Conservation (phyloP, 192 early-diverging fungal species). For the Linnemannia zychae region DNA sequence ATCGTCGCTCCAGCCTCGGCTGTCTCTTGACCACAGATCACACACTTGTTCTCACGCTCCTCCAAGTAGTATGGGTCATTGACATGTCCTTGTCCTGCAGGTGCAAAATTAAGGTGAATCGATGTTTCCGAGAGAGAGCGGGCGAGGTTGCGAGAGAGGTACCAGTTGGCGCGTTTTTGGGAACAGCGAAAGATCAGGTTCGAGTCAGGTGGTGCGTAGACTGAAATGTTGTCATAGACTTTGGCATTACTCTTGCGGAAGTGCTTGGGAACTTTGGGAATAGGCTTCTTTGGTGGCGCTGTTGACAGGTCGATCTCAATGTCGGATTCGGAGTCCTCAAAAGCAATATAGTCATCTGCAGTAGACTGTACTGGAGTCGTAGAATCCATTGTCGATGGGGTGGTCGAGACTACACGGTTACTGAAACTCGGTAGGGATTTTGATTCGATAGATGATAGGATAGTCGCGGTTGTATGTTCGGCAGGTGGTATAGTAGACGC, state of each 20-base stretch:
- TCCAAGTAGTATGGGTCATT: slow-evolving; percentile 41
- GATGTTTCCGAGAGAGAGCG: slow-evolving; percentile 26
- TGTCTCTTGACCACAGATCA: slow-evolving; percentile 34
- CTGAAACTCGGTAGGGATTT: background rate
- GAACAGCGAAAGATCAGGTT: slow-evolving; percentile 54
- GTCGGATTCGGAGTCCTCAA: slow-evolving; percentile 38
- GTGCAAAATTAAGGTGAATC: slow-evolving; percentile 50
- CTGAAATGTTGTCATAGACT: slow-evolving; percentile 54
- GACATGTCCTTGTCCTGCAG: slow-evolving; percentile 40
- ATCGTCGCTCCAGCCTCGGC: slow-evolving; percentile 46
- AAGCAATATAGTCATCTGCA: slow-evolving; percentile 19
- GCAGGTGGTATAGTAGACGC: background rate
- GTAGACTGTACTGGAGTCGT: background rate
- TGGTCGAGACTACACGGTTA: background rate
- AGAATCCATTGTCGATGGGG: background rate
- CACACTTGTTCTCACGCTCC: slow-evolving; percentile 52
- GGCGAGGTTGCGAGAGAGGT: slow-evolving; percentile 38
- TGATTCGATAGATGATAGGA: background rate
- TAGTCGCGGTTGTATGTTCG: background rate
- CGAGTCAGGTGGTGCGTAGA: slow-evolving; percentile 52
- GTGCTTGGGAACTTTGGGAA: slow-evolving; percentile 42
- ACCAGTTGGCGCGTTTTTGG: slow-evolving; percentile 48
- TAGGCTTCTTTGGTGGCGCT: slow-evolving; percentile 7
- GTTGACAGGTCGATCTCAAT: slow-evolving; percentile 34
- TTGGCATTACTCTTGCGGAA: slow-evolving; percentile 39